Evolutionary conservation across 2,329 filamentous ascomycete genomes (phyloP).

Genomic region (Endothia cerciana): DNA sequence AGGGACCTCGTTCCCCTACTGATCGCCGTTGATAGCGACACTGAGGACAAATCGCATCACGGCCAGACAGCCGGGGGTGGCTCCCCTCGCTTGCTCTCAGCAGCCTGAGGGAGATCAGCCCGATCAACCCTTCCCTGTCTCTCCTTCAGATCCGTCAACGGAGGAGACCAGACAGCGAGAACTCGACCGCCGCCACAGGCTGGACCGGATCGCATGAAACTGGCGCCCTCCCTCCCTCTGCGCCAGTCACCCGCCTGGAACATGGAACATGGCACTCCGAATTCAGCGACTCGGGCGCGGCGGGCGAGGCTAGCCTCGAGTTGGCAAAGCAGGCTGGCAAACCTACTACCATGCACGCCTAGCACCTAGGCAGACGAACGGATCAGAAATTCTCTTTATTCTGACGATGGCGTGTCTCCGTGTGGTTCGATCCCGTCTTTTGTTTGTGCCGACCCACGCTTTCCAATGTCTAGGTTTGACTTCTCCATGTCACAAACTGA

Average conservation of each 20-base stretch:
- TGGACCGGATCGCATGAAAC: slow-evolving; percentile 25
- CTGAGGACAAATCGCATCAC: slow-evolving; percentile 22
- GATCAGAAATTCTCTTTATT: slow-evolving; percentile 10
- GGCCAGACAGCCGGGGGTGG: background rate
- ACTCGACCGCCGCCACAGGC: too few species aligned
- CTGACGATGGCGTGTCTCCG: slow-evolving; percentile 12
- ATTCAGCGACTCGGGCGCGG: background rate
- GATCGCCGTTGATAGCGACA: slow-evolving; percentile 13
- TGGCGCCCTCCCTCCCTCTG: slow-evolving; percentile 15
- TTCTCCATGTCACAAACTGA: slow-evolving; percentile 5
- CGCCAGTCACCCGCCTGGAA: slow-evolving; percentile 9
- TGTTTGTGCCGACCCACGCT: slow-evolving; percentile 11
- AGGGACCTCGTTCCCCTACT: background rate
- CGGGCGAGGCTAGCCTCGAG: background rate
- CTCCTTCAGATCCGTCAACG: background rate
- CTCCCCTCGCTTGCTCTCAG: slow-evolving; percentile 21
- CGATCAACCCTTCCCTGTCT: slow-evolving; percentile 26
- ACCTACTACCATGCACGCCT: too few species aligned
- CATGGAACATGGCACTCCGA: background rate
- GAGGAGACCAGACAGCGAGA: background rate
- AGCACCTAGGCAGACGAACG: background rate
- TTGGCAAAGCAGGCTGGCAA: background rate
- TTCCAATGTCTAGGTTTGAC: background rate
- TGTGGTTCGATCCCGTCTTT: slow-evolving; percentile 14
- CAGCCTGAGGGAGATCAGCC: slow-evolving; percentile 24